phyloP scores from a whole-genome alignment of 805 yeast species.

The Kodamaea lidongshanica region DNA sequence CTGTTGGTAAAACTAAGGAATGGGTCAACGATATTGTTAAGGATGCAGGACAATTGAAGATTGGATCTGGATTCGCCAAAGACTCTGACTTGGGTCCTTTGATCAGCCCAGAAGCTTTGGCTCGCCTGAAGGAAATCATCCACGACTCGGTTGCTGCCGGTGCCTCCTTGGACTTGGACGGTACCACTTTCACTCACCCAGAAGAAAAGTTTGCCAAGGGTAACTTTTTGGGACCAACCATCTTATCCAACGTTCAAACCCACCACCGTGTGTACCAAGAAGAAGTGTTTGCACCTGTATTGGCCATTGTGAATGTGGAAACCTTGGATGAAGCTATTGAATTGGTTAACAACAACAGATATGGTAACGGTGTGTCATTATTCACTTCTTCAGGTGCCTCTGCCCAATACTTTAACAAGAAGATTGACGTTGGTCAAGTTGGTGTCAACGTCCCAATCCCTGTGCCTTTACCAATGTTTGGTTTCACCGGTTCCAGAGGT shows the following conservation, averaged over 20 bases:
- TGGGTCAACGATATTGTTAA: conserved; percentile 58
- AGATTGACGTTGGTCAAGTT: conserved; percentile 69
- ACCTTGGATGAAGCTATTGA: conserved; percentile 64
- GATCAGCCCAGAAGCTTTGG: conserved; percentile 53
- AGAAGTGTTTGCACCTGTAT: conserved; percentile 74
- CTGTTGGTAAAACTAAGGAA: conserved; percentile 59
- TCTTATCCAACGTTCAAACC: conserved; percentile 53
- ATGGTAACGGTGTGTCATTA: conserved; percentile 68
- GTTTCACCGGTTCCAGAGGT: conserved; percentile 71
- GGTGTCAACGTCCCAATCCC: conserved; percentile 78
- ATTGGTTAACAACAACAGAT: conserved; percentile 49
- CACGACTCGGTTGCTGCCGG: conserved; percentile 53
- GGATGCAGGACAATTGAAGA: conserved; percentile 51
- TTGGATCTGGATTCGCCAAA: conserved; percentile 61
- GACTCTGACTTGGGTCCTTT: conserved; percentile 69
- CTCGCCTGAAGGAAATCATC: conserved; percentile 51
- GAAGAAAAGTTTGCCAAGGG: conserved; percentile 43
- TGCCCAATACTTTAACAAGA: conserved; percentile 64
- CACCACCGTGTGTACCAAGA: conserved; percentile 70
- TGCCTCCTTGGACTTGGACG: conserved; percentile 58
- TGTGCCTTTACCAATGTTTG: conserved; percentile 76
- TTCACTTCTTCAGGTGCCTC: conserved; percentile 65
- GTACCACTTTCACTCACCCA: conserved; percentile 43
- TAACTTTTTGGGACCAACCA: conserved; percentile 69
- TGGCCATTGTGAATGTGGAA: conserved; percentile 54